Conservation (phyloP, 495 filamentous ascomycete genomes). For the Melanomma pulvis-pyrius region DNA sequence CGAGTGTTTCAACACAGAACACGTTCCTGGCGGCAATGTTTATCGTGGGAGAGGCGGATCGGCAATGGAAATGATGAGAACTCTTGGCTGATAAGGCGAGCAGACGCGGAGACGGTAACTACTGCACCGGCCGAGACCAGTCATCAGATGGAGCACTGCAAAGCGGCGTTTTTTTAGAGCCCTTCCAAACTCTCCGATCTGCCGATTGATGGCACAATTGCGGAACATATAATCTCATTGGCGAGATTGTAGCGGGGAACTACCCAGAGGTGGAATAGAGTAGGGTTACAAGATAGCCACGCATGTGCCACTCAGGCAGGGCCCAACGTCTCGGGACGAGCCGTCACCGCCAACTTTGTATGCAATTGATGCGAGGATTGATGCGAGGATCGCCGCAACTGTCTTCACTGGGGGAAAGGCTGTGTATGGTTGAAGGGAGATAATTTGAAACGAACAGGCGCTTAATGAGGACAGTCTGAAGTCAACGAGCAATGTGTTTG, state of each 20-base stretch:
- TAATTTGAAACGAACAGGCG: background rate
- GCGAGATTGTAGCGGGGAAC: constrained; percentile 21
- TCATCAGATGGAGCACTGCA: background rate
- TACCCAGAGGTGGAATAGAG: constrained; percentile 8
- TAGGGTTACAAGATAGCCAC: constrained; percentile 10
- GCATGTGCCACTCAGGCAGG: constrained; percentile 13
- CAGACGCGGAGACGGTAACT: background rate
- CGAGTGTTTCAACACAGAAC: constrained; percentile 7
- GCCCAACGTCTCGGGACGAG: constrained; percentile 26
- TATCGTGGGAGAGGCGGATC: constrained; percentile 12
- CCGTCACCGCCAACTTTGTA: constrained; percentile 23
- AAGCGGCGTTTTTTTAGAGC: background rate
- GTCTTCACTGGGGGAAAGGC: background rate
- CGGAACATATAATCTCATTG: constrained; percentile 11
- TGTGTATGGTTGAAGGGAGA: background rate
- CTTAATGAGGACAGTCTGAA: background rate
- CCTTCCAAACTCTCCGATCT: background rate
- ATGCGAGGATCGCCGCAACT: background rate
- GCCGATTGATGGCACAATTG: background rate
- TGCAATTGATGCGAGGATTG: background rate
- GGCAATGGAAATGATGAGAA: background rate
- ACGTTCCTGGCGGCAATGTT: background rate
- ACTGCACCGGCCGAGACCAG: background rate
- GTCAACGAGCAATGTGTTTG: background rate
- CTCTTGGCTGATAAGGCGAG: background rate